Evolutionary conservation across 345 rosid species (phyloP).

Genomic region (Ceriops tagal): DNA sequence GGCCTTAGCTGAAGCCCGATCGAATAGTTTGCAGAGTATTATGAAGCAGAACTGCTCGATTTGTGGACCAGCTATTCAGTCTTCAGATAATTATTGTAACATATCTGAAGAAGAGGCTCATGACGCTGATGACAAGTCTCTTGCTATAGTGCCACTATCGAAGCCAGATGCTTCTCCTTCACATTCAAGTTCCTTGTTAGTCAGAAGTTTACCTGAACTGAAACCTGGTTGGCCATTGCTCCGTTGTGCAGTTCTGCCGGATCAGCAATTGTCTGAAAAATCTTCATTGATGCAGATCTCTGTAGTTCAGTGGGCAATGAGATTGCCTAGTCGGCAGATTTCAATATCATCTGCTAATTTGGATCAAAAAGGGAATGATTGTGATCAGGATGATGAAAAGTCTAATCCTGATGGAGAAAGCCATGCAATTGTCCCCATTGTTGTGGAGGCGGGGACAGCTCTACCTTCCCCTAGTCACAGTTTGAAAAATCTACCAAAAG

Average conservation of each 20-base stretch:
- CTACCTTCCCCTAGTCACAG: conserved; percentile 30
- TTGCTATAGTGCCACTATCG: conserved; percentile 59
- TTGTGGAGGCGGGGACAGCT: conserved; percentile 25
- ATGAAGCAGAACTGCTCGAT: conserved; percentile 47
- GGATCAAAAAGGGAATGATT: conserved; percentile 3
- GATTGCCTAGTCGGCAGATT: conserved; percentile 26
- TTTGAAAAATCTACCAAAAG: conserved; percentile 17
- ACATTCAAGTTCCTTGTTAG: conserved; percentile 38
- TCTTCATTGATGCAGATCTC: conserved; percentile 46
- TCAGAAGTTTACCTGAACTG: conserved; percentile 47
- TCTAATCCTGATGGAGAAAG: conserved; percentile 23
- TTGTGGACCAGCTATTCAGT: conserved; percentile 43
- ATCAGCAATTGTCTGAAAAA: conserved; percentile 30
- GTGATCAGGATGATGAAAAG: conserved; percentile 1
- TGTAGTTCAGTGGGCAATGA: conserved; percentile 33
- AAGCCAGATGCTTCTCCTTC: conserved; percentile 32
- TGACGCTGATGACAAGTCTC: conserved; percentile 33
- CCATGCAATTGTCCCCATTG: conserved; percentile 52
- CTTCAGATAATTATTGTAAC: conserved; percentile 19
- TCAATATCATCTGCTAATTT: conserved; percentile 5
- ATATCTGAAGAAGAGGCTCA: conserved; percentile 25
- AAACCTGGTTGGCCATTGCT: conserved; percentile 93
- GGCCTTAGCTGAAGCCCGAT: conserved; percentile 42
- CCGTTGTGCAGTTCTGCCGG: conserved; percentile 37
- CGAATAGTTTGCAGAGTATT: conserved; percentile 27